A percentile compares a stretch with the other conserved stretches of the same genome.
Evolutionary conservation across 78 protist genomes (phyloP).

Genomic region (Pigoraptor vietnamica): DNA sequence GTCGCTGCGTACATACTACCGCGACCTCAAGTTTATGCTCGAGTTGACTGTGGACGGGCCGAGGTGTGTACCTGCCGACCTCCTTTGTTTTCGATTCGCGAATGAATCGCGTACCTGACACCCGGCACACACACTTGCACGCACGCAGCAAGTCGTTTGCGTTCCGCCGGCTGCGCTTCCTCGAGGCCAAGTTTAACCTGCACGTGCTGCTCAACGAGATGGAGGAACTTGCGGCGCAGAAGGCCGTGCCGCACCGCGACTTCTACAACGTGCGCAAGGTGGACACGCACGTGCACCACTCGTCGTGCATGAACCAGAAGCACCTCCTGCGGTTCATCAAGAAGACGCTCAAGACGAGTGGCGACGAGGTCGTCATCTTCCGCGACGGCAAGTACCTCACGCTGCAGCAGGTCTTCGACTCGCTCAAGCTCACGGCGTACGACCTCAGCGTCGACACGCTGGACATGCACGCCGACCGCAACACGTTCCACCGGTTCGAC

Average conservation of each 20-base stretch:
- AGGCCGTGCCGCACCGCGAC: slow-evolving; percentile 81
- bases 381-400: slow-evolving; percentile 77
- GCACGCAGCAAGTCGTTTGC: slow-evolving; percentile 9
- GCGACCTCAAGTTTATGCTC: not conserved
- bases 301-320: slow-evolving; percentile 88
- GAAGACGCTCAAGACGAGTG: slow-evolving; percentile 18
- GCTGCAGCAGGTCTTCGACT: slow-evolving; percentile 67
- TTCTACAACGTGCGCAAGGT: slow-evolving; percentile 94
- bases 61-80: not conserved
- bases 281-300: slow-evolving; percentile 94
- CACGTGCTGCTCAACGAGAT: slow-evolving; percentile 41
- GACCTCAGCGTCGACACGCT: slow-evolving; percentile 86
- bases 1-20: not conserved
- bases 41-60: not conserved
- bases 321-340: slow-evolving; percentile 94
- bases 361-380: slow-evolving; percentile 46
- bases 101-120: too few relatives aligned
- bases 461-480: slow-evolving; percentile 79
- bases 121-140: too few relatives aligned
- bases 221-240: slow-evolving; percentile 8
- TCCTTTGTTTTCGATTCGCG: too few relatives aligned
- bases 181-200: slow-evolving; percentile 20
- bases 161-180: slow-evolving; percentile 16
- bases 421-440: slow-evolving; percentile 51
- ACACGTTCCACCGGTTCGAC: slow-evolving; percentile 84